These are phyloP conservation scores for Nicotiana tomentosiformis DNA, from an alignment of 257 asterid species.

Conservation along the genomic window DNA sequence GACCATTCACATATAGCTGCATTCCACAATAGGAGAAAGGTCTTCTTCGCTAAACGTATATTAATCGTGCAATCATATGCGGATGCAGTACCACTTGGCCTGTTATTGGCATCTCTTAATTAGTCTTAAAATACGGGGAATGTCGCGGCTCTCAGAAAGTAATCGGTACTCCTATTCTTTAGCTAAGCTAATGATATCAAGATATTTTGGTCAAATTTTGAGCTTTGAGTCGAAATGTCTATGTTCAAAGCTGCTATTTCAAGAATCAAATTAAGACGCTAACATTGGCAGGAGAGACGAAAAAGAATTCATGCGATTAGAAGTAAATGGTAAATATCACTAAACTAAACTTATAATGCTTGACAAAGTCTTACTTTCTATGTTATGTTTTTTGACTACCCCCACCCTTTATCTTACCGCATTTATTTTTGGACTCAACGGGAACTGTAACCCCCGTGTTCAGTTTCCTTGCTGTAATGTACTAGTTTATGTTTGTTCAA, in stretches of 20 bases:
- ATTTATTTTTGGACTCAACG: too few species aligned
- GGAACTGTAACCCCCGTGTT: too few species aligned
- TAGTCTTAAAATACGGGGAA: not conserved
- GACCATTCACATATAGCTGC: not conserved
- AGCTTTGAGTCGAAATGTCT: not conserved
- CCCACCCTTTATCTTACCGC: too few species aligned
- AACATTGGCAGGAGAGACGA: not conserved
- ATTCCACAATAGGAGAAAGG: not conserved
- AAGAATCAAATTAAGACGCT: not conserved
- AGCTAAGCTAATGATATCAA: not conserved
- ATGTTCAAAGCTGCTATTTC: not conserved
- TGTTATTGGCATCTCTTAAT: not conserved
- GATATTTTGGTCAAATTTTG: not conserved
- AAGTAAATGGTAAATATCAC: not conserved
- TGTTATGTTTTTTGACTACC: not conserved
- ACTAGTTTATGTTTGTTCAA: too few species aligned
- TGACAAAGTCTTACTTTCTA: not conserved
- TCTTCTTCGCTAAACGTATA: not conserved
- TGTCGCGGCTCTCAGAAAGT: not conserved
- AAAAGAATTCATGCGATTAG: not conserved
- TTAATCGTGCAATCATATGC: not conserved
- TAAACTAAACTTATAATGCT: not conserved
- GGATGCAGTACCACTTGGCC: too few species aligned
- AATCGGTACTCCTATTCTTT: not conserved
- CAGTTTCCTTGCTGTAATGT: too few species aligned